Percentiles rank a stretch among this genome's conserved stretches.
phyloP scores from a whole-genome alignment of 1,139 yeast genomes.

The Pichia sp. region DNA sequence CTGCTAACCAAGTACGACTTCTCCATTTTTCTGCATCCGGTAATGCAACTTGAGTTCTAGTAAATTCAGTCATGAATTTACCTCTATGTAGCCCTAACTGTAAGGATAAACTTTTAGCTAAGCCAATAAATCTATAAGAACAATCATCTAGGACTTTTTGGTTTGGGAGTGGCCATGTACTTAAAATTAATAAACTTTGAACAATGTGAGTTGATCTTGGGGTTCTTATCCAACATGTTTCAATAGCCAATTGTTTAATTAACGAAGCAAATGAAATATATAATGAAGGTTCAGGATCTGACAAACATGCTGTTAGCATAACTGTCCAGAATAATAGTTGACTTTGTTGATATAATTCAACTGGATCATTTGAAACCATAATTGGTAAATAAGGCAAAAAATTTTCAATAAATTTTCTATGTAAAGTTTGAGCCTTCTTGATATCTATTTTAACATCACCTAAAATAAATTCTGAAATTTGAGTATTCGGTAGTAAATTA shows the following conservation, averaged over 20 bases:
- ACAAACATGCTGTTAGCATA: too few relatives aligned
- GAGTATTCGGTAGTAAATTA: constrained; percentile 16
- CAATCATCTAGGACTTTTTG: constrained; percentile 91
- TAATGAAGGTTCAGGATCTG: too few relatives aligned
- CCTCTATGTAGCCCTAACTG: constrained; percentile 95
- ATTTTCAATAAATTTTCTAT: constrained; percentile 56
- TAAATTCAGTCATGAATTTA: constrained; percentile 82
- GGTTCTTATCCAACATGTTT: constrained; percentile 89
- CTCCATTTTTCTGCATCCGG: constrained; percentile 95
- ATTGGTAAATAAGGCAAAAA: constrained; percentile 79
- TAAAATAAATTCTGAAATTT: constrained; percentile 54
- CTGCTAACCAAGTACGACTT: constrained; percentile 87
- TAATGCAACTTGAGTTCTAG: constrained; percentile 80
- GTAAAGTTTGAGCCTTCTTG: constrained; percentile 65
- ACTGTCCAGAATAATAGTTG: constrained; percentile 42
- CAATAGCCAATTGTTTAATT: constrained; percentile 53
- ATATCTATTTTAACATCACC: constrained; percentile 69
- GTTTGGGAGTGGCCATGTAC: constrained; percentile 92
- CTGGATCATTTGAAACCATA: constrained; percentile 62
- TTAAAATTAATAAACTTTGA: constrained; percentile 75
- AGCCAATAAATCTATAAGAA: constrained; percentile 79
- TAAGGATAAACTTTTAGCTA: constrained; percentile 77
- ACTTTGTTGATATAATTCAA: constrained; percentile 75
- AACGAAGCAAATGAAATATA: too few relatives aligned
- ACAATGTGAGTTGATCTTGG: constrained; percentile 93